Evolutionary conservation across 1,284 basidiomycete species (phyloP), one percentile per base, ranked within the genome.

Genomic region (Abortiporus biennis): DNA sequence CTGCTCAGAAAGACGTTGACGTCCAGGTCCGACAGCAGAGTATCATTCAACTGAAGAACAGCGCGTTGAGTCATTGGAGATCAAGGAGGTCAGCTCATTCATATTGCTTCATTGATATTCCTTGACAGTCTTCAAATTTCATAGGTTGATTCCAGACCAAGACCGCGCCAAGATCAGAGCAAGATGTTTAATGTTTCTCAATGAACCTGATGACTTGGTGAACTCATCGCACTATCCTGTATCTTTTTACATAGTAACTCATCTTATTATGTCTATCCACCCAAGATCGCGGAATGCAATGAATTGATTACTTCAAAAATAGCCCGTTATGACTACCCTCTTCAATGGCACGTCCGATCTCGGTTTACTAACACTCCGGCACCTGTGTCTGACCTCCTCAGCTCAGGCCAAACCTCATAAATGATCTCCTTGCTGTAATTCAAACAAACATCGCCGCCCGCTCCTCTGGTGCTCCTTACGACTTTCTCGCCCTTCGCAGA

Each of bases 41-140:
- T 31, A 86, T 88, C 49, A 86, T 90, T 44, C 86, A 89, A 54
- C 84, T 89, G 62, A 90, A 90, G 61, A 90, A 90, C 49, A 67
- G 70, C 2, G 80, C 77, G 4, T 54, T 78, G 3, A 63, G 62
- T 39, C 78, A 83, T 51, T 90, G 86, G 86, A 69, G 72, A 55
- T 80, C 80, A 21, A 66, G 79, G 62, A 85, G 78, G 87, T 85
- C 50, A 51, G 72, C 25, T 12, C n/a, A 6, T 5, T 13, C 3
- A 12, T 24, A 31, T 24, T 24, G 11, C 43, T 47, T 46, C 3
- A 23, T 17, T 47, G 21, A 9, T 36, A 37, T 19, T 40, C 16
- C 12, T 33, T 35, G 22, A 11, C 25, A 31, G 13, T 9, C 15
- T 24, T 35, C 31, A 39, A 20, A 27, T 25, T 39, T 46, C 43